A percentile compares a stretch with the other conserved stretches of the same genome.
phyloP scores from a whole-genome alignment of 495 filamentous ascomycete genomes.

The Hypoxylon fragiforme region DNA sequence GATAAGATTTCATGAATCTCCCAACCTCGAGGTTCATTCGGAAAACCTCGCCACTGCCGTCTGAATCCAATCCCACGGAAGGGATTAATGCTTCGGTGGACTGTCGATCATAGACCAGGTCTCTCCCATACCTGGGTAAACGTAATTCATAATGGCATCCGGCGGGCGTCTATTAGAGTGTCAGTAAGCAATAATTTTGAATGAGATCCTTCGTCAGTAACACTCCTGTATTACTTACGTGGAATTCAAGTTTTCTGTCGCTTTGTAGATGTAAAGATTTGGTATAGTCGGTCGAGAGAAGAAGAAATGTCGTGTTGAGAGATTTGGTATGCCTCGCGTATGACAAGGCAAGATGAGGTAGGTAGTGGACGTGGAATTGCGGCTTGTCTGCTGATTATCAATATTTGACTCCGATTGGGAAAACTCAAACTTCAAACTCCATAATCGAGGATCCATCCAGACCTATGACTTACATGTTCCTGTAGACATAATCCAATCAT shows the following conservation, averaged over 20 bases:
- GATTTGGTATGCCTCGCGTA: slow-evolving; percentile 90
- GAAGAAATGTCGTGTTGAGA: slow-evolving; percentile 89
- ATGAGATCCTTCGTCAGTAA: too few species aligned
- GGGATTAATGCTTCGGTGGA: slow-evolving; percentile 86
- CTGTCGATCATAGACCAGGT: slow-evolving; percentile 82
- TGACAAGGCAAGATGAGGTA: slow-evolving; percentile 89
- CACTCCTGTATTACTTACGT: slow-evolving; percentile 52
- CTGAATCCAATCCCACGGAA: slow-evolving; percentile 80
- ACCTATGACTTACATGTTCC: slow-evolving; percentile 63
- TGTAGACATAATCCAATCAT: slow-evolving; percentile 97
- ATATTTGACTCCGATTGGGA: too few species aligned
- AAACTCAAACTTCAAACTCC: too few species aligned
- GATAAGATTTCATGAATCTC: slow-evolving; percentile 79
- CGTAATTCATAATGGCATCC: slow-evolving; percentile 87
- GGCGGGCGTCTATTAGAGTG: slow-evolving; percentile 59
- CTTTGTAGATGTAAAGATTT: slow-evolving; percentile 93
- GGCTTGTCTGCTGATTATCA: slow-evolving; percentile 67
- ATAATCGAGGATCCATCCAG: too few species aligned
- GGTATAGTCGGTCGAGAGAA: slow-evolving; percentile 92
- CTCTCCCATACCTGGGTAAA: slow-evolving; percentile 89
- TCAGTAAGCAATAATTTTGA: too few species aligned
- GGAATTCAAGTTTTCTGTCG: slow-evolving; percentile 90
- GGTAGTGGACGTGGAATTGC: slow-evolving; percentile 93
- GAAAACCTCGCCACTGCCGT: slow-evolving; percentile 86
- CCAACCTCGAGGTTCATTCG: slow-evolving; percentile 88